Percentiles rank a stretch among this genome's conserved stretches.
Conservation (phyloP, 2,329 filamentous ascomycete genomes). For the Fusarium hainanense region DNA sequence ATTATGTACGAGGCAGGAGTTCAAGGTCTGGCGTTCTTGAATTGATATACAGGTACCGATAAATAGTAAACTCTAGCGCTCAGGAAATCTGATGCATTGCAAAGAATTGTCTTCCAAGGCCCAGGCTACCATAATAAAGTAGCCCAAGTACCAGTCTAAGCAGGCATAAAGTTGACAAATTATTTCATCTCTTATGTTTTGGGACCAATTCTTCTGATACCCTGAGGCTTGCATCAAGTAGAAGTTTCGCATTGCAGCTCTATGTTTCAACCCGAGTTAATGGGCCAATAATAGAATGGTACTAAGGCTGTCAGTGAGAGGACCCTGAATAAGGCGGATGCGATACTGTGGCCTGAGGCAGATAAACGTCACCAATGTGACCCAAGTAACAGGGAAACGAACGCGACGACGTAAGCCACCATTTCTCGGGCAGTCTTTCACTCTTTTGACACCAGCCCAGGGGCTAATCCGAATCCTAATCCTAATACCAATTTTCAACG, state of each 20-base stretch:
- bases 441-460: constrained; percentile 4
- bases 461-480: constrained; percentile 3
- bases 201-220: not conserved
- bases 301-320: constrained; percentile 8
- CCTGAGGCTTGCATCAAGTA: not conserved
- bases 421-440: constrained; percentile 10
- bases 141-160: not conserved
- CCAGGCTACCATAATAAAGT: not conserved
- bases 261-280: not conserved
- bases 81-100: not conserved
- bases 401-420: constrained; percentile 33
- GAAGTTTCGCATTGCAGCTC: not conserved
- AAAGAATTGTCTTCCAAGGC: too few species aligned
- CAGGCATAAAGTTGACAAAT: not conserved
- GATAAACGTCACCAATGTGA: constrained; percentile 1
- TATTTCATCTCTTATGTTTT: not conserved
- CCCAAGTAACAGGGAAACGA: constrained; percentile 18
- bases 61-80: not conserved
- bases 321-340: constrained; percentile 18
- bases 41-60: constrained; percentile 1
- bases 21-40: not conserved
- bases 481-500: not conserved
- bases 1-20: not conserved
- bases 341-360: constrained; percentile 26
- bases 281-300: not conserved